Evolutionary conservation across 805 yeast species (phyloP).

Genomic region (Danielia oregonensis): DNA sequence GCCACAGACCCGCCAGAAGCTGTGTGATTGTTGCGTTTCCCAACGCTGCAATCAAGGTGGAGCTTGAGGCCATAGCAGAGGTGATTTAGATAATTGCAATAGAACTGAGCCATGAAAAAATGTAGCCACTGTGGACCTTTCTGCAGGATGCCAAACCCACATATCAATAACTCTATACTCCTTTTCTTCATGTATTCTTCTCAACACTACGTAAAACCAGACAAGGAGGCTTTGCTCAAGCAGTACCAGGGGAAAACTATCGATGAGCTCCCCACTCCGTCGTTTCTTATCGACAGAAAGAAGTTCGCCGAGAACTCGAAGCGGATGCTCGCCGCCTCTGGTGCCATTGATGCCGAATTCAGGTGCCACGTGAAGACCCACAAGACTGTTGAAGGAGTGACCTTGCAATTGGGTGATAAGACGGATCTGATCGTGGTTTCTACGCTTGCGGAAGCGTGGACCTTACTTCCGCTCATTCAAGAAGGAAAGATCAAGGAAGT

Average conservation of each 20-base stretch:
- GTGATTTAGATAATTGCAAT: too few species aligned
- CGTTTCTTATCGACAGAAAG: slow-evolving; percentile 45
- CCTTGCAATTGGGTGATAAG: slow-evolving; percentile 46
- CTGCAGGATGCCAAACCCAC: too few species aligned
- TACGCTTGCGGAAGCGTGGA: slow-evolving; percentile 65
- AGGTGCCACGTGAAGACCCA: slow-evolving; percentile 78
- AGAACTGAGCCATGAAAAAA: too few species aligned
- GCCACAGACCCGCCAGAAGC: slow-evolving; percentile 50
- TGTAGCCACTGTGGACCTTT: too few species aligned
- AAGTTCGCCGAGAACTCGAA: slow-evolving; percentile 43
- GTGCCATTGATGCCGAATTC: slow-evolving; percentile 40
- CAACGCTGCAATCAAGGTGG: slow-evolving; percentile 46
- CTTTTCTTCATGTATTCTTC: slow-evolving; percentile 4
- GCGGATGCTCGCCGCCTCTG: slow-evolving; percentile 46
- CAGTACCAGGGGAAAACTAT: slow-evolving; percentile 40
- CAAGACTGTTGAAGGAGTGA: slow-evolving; percentile 59
- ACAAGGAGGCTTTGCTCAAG: slow-evolving; percentile 18
- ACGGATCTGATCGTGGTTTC: slow-evolving; percentile 60
- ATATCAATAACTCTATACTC: too few species aligned
- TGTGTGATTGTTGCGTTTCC: slow-evolving; percentile 52
- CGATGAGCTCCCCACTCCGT: slow-evolving; percentile 56
- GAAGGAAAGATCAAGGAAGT: slow-evolving; percentile 34
- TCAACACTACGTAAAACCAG: slow-evolving; percentile 15
- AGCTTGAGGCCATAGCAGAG: slow-evolving; percentile 46
- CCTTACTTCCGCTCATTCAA: slow-evolving; percentile 37